Evolutionary conservation across 2,329 filamentous ascomycete genomes (phyloP).

Genomic region (Pseudogymnoascus sp.): DNA sequence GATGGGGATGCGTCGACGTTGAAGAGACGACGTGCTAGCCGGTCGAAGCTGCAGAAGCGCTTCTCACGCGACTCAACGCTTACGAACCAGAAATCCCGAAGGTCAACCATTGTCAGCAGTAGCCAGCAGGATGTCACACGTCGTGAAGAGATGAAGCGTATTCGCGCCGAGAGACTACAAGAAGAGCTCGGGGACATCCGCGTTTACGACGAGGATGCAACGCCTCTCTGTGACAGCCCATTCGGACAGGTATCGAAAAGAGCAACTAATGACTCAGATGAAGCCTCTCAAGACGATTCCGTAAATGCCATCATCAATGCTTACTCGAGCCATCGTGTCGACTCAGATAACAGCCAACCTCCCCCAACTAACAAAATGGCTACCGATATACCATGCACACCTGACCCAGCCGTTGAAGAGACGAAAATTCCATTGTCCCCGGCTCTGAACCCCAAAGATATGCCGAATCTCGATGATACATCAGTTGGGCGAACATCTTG

Average conservation of each 20-base stretch:
- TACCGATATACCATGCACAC: neutral
- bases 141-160: constrained; percentile 46
- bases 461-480: constrained; percentile 21
- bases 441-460: constrained; percentile 18
- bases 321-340: constrained; percentile 14
- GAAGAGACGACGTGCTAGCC: constrained; percentile 38
- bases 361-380: constrained; percentile 3
- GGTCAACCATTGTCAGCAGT: constrained; percentile 32
- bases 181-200: constrained; percentile 45
- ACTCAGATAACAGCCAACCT: constrained; percentile 8
- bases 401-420: neutral
- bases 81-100: constrained; percentile 33
- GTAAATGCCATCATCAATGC: constrained; percentile 12
- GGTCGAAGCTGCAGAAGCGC: constrained; percentile 34
- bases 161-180: constrained; percentile 49
- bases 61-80: constrained; percentile 37
- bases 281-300: constrained; percentile 13
- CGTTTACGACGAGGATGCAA: constrained; percentile 30
- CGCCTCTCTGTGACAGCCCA: constrained; percentile 19
- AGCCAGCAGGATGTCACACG: constrained; percentile 46
- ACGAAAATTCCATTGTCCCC: constrained; percentile 18
- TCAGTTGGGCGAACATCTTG: constrained; percentile 22
- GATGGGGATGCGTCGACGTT: constrained; percentile 32
- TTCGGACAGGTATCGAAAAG: neutral
- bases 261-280: neutral